phyloP scores from a whole-genome alignment of 2,329 filamentous ascomycete genomes.

The Colletotrichum spinosum region DNA sequence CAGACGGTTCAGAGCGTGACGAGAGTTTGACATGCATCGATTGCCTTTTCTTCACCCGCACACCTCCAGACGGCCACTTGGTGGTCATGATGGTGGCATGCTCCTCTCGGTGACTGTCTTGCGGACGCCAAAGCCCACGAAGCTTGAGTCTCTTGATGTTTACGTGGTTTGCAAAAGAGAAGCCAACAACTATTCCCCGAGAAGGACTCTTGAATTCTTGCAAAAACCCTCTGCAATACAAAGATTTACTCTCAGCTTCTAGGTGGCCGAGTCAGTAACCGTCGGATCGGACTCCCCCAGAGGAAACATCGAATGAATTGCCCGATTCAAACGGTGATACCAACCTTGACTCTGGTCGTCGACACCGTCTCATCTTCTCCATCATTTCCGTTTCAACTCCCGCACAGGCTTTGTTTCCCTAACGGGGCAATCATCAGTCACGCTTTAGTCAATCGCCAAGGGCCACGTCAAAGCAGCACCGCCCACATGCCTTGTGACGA shows the following conservation, averaged over 20 bases:
- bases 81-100: neutral
- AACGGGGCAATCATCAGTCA: slow-evolving; percentile 2
- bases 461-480: no score
- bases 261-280: slow-evolving; percentile 5
- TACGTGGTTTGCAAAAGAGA: no score
- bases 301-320: slow-evolving; percentile 18
- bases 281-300: slow-evolving; percentile 18
- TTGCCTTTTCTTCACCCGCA: neutral
- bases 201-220: no score
- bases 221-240: no score
- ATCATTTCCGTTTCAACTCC: slow-evolving; percentile 29
- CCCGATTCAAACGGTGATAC: slow-evolving; percentile 18
- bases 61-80: neutral
- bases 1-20: slow-evolving; percentile 12
- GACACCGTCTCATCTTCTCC: slow-evolving; percentile 22
- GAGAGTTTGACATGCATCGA: slow-evolving; percentile 1
- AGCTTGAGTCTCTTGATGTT: no score
- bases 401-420: slow-evolving; percentile 29
- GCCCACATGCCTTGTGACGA: no score
- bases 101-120: neutral
- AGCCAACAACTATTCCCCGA: no score
- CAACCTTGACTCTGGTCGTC: slow-evolving; percentile 20
- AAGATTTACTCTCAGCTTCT: no score
- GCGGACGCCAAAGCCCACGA: neutral
- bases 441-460: neutral